A percentile compares a stretch with the other conserved stretches of the same genome.
Conservation (phyloP, 2,329 filamentous ascomycete species). For the Sporothrix brasiliensis region DNA sequence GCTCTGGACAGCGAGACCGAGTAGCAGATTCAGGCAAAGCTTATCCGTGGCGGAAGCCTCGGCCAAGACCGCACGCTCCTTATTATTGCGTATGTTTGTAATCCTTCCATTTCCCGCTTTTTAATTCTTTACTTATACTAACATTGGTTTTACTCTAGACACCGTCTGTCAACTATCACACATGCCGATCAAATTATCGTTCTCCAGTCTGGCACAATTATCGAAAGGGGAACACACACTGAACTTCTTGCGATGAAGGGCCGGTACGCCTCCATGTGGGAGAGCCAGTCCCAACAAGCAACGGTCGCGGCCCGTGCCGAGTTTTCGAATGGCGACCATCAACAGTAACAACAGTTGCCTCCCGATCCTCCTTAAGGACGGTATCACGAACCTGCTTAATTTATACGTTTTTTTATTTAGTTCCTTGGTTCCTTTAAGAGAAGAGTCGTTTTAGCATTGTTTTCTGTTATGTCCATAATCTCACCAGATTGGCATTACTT, state of each 20-base stretch:
- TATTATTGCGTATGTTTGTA: constrained; percentile 90
- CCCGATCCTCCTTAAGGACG: too few relatives aligned
- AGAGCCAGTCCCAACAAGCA: constrained; percentile 70
- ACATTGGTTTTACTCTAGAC: constrained; percentile 50
- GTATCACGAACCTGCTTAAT: too few relatives aligned
- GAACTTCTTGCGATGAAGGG: constrained; percentile 71
- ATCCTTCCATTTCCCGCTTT: neutral
- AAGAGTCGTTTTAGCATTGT: too few relatives aligned
- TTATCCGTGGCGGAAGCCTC: constrained; percentile 65
- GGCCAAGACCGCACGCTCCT: constrained; percentile 87
- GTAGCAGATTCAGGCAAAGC: constrained; percentile 63
- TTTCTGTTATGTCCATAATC: too few relatives aligned
- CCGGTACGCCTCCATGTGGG: constrained; percentile 84
- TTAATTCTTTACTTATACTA: neutral
- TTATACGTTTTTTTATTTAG: too few relatives aligned
- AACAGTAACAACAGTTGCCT: too few relatives aligned
- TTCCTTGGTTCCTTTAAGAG: too few relatives aligned
- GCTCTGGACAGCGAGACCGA: constrained; percentile 67
- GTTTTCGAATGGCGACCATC: too few relatives aligned
- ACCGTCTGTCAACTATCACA: constrained; percentile 68
- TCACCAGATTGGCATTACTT: too few relatives aligned
- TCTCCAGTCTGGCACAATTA: constrained; percentile 37
- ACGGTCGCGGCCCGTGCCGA: too few relatives aligned
- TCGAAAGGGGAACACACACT: constrained; percentile 51
- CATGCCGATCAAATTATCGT: constrained; percentile 40